Conservation (phyloP, 805 yeast species). For the Metschnikowia peoriensis region DNA sequence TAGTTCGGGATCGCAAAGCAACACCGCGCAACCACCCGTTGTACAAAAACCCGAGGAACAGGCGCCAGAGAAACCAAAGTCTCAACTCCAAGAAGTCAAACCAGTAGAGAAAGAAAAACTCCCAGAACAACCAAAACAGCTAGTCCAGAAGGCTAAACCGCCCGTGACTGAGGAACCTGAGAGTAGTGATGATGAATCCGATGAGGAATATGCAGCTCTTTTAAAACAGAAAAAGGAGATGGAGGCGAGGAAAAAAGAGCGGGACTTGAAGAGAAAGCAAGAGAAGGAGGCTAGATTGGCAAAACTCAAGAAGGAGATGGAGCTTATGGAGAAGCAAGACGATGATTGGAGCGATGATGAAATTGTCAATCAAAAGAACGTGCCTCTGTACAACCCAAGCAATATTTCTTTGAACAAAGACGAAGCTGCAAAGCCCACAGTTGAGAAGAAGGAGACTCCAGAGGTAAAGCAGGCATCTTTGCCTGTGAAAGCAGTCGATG, state of each 20-base stretch:
- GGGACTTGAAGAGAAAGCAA: slow-evolving; percentile 50
- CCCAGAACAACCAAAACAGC: slow-evolving; percentile 6
- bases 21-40: slow-evolving; percentile 11
- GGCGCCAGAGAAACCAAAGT: slow-evolving; percentile 3
- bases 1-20: background rate
- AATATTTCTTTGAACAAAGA: slow-evolving; percentile 3
- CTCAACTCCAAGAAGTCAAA: slow-evolving; percentile 15
- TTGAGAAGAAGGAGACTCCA: background rate
- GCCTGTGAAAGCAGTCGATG: background rate
- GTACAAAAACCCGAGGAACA: slow-evolving; percentile 8
- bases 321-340: slow-evolving; percentile 27
- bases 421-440: background rate
- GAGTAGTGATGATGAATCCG: slow-evolving; percentile 37
- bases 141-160: slow-evolving; percentile 3
- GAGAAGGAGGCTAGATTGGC: slow-evolving; percentile 63
- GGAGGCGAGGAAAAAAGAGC: slow-evolving; percentile 42
- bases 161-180: slow-evolving; percentile 19
- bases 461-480: background rate
- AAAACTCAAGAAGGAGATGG: slow-evolving; percentile 57
- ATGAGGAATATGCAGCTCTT: slow-evolving; percentile 50
- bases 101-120: slow-evolving; percentile 15
- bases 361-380: slow-evolving; percentile 15
- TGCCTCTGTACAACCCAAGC: slow-evolving; percentile 16
- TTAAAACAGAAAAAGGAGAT: slow-evolving; percentile 41
- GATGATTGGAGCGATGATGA: slow-evolving; percentile 36